These are phyloP conservation scores for Trichophyton schoenleinii DNA, from an alignment of 2,329 filamentous ascomycete species.

Conservation along the genomic window DNA sequence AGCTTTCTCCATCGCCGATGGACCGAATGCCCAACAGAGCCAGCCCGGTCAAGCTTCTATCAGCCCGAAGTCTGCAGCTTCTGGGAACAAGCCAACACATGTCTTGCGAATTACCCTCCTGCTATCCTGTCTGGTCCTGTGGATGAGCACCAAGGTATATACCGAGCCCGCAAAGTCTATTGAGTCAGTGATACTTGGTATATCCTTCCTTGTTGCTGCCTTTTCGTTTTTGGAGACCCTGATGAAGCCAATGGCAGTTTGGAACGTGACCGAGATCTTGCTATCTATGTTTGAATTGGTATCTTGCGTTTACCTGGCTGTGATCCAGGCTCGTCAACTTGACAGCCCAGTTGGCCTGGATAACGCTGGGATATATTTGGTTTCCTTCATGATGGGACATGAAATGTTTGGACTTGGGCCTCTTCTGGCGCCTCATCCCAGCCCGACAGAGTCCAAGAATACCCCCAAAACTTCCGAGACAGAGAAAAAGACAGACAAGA, in stretches of 20 bases:
- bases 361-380: conserved; percentile 27
- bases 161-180: conserved; percentile 27
- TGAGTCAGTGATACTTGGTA: conserved; percentile 27
- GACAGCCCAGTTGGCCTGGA: conserved; percentile 27
- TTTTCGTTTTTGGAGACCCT: conserved; percentile 29
- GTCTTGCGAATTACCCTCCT: conserved; percentile 11
- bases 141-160: conserved; percentile 24
- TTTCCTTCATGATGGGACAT: conserved; percentile 29
- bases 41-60: conserved; percentile 1
- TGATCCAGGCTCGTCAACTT: conserved; percentile 21
- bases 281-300: conserved; percentile 27
- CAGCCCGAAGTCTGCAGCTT: not conserved
- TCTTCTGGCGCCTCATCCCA: conserved; percentile 8
- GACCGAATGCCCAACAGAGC: conserved; percentile 21
- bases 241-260: conserved; percentile 26
- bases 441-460: not conserved
- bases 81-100: not conserved
- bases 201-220: conserved; percentile 29
- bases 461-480: not conserved
- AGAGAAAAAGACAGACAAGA: not conserved
- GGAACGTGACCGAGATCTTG: conserved; percentile 30
- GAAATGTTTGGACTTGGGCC: conserved; percentile 24
- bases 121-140: conserved; percentile 20
- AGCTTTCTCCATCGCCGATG: conserved; percentile 29
- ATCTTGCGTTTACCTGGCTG: conserved; percentile 28